These are phyloP conservation scores for Flaveria linearis DNA, from an alignment of 129 eudicot species.

Conservation along the genomic window DNA sequence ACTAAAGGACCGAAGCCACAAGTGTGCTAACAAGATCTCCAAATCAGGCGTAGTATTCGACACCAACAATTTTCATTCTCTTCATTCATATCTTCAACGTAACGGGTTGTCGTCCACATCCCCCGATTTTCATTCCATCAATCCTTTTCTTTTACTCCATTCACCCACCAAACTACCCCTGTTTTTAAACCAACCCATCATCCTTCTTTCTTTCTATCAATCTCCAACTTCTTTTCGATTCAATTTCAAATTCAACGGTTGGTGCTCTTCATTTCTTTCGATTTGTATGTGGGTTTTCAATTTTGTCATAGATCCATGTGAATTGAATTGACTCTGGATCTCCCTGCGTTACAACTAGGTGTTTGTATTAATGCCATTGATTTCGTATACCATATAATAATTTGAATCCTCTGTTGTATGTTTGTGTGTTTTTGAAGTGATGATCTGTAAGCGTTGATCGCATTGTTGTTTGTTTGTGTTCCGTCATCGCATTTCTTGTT, in stretches of 20 bases:
- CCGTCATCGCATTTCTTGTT: background rate
- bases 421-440: background rate
- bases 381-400: too few relatives aligned
- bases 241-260: constrained; percentile 9
- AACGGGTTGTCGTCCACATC: constrained; percentile 35
- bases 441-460: background rate
- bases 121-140: constrained; percentile 36
- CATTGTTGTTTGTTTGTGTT: constrained; percentile 1
- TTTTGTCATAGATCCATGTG: background rate
- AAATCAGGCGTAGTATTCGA: constrained; percentile 18
- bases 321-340: background rate
- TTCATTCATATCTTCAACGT: background rate
- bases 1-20: constrained; percentile 14
- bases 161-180: constrained; percentile 21
- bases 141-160: constrained; percentile 23
- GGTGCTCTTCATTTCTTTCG: constrained; percentile 3
- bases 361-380: too few relatives aligned
- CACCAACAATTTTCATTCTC: constrained; percentile 1
- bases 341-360: too few relatives aligned
- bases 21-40: background rate
- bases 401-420: background rate
- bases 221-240: background rate
- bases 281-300: background rate
- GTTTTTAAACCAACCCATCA: constrained; percentile 30
- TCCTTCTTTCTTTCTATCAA: constrained; percentile 15